These are phyloP conservation scores for Boletus subluridellus DNA, from an alignment of 1,284 basidiomycete genomes.

Conservation along the genomic window DNA sequence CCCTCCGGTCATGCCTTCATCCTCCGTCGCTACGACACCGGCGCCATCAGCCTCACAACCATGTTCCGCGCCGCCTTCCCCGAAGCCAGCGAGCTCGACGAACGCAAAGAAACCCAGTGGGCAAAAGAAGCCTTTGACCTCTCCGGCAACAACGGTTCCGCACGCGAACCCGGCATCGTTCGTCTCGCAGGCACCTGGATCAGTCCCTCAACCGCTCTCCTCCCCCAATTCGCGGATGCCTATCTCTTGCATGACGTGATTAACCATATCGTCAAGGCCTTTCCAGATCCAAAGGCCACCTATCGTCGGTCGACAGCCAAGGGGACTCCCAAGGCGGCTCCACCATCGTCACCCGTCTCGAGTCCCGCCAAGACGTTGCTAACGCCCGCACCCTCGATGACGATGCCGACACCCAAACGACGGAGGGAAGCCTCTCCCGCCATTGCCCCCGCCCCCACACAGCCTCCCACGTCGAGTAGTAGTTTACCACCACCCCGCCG, in stretches of 20 bases:
- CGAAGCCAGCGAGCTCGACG: slow-evolving; percentile 72
- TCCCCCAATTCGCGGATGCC: slow-evolving; percentile 53
- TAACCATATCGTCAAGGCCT: slow-evolving; percentile 65
- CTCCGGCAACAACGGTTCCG: slow-evolving; percentile 77
- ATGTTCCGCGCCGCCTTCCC: slow-evolving; percentile 99
- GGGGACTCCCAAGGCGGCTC: slow-evolving; percentile 34
- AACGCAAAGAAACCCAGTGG: slow-evolving; percentile 83
- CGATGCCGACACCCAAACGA: slow-evolving; percentile 52
- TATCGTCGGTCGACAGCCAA: slow-evolving; percentile 65
- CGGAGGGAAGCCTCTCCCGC: slow-evolving; percentile 53
- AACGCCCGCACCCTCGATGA: slow-evolving; percentile 33
- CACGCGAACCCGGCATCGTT: slow-evolving; percentile 53
- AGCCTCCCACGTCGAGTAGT: slow-evolving; percentile 20
- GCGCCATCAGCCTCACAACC: slow-evolving; percentile 91
- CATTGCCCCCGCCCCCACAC: slow-evolving; percentile 37
- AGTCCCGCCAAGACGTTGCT: slow-evolving; percentile 22
- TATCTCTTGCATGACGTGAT: slow-evolving; percentile 65
- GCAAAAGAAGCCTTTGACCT: slow-evolving; percentile 80
- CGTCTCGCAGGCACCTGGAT: slow-evolving; percentile 93
- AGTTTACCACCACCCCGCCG: slow-evolving; percentile 39
- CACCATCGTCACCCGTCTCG: slow-evolving; percentile 23
- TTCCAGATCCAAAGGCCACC: slow-evolving; percentile 71
- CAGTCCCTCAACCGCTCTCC: slow-evolving; percentile 64
- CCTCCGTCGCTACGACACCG: slow-evolving; percentile 92
- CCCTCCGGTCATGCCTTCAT: slow-evolving; percentile 86